Conservation (phyloP, 2,329 filamentous ascomycete genomes). For the Rhinocladiella mackenziei region DNA sequence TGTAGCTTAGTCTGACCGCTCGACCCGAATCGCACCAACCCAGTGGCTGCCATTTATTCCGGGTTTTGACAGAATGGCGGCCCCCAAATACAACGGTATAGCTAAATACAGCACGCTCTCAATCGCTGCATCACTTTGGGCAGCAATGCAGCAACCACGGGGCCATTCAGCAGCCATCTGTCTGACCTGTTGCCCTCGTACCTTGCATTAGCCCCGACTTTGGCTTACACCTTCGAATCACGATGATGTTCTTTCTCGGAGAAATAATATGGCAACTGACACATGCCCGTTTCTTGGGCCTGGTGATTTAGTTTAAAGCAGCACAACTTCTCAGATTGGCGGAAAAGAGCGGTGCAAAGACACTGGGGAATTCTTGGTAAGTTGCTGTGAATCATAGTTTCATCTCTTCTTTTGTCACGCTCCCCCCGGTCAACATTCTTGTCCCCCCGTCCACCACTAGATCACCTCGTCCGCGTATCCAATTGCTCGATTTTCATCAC, state of each 20-base stretch:
- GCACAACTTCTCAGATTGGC: constrained; percentile 90
- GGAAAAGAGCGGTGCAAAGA: constrained; percentile 84
- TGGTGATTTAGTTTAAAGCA: constrained; percentile 60
- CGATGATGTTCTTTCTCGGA: constrained; percentile 37
- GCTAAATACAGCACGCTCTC: constrained; percentile 20
- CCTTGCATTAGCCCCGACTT: constrained; percentile 27
- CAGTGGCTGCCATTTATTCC: constrained; percentile 1
- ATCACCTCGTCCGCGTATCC: constrained; percentile 6
- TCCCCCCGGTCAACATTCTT: too few species aligned
- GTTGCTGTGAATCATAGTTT: constrained; percentile 37
- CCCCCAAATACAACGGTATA: constrained; percentile 28
- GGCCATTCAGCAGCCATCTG: constrained; percentile 17
- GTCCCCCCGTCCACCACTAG: too few species aligned
- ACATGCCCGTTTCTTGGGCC: constrained; percentile 40
- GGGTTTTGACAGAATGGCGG: constrained; percentile 12
- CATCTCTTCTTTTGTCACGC: constrained; percentile 11
- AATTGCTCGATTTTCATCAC: constrained; percentile 3
- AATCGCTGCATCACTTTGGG: constrained; percentile 34
- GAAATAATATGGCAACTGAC: constrained; percentile 34
- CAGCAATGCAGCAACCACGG: constrained; percentile 34
- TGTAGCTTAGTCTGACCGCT: constrained; percentile 1
- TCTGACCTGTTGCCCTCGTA: constrained; percentile 15
- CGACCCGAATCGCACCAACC: constrained; percentile 2
- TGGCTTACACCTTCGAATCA: constrained; percentile 12
- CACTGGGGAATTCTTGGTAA: constrained; percentile 91